These are phyloP conservation scores for Coemansia sp. DNA, from an alignment of 192 early-diverging fungal genomes.

Conservation along the genomic window DNA sequence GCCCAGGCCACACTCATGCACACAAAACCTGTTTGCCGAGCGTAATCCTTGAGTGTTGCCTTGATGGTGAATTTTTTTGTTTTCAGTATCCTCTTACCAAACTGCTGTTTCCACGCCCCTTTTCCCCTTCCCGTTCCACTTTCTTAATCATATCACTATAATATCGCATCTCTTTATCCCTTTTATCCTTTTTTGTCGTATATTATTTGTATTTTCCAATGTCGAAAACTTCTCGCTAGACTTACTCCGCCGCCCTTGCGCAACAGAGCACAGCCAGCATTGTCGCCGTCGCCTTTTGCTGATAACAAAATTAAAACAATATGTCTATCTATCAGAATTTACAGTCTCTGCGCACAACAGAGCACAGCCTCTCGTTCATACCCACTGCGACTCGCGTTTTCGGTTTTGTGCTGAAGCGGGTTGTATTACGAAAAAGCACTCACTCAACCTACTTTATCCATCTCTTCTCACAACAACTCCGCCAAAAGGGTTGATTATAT, in stretches of 20 bases:
- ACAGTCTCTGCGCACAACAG: too few relatives aligned
- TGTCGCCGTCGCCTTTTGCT: too few relatives aligned
- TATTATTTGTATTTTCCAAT: constrained; percentile 11
- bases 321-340: too few relatives aligned
- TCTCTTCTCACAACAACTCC: neutral
- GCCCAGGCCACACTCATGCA: neutral
- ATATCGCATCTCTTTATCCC: constrained; percentile 7
- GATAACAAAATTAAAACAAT: too few relatives aligned
- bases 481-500: neutral
- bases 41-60: neutral
- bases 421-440: too few relatives aligned
- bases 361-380: neutral
- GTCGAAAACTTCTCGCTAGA: constrained; percentile 5
- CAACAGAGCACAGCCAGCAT: neutral
- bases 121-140: neutral
- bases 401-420: too few relatives aligned
- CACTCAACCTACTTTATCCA: neutral
- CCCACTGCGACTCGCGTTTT: neutral
- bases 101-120: constrained; percentile 18
- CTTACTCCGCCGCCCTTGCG: neutral
- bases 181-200: neutral
- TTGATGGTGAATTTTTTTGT: constrained; percentile 1
- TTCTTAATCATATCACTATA: constrained; percentile 2
- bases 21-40: neutral
- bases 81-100: constrained; percentile 1